phyloP scores from a whole-genome alignment of 306 rosid species.

The Crotalaria pallida region DNA sequence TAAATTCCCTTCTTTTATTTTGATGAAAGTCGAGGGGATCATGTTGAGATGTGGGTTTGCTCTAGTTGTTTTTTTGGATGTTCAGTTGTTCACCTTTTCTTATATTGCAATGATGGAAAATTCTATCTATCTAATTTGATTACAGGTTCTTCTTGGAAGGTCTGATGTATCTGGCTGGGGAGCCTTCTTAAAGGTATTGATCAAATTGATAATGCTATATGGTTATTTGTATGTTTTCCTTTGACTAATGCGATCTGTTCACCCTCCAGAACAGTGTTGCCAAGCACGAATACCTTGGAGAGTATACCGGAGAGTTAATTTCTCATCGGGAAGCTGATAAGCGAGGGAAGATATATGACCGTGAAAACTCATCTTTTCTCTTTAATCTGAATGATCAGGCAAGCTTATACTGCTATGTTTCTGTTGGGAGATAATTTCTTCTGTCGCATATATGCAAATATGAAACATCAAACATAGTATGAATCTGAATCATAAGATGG shows the following conservation, averaged over 20 bases:
- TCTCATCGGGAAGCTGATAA: slow-evolving; percentile 97
- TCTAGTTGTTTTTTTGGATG: neutral
- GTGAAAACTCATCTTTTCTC: slow-evolving; percentile 97
- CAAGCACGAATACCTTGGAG: slow-evolving; percentile 99
- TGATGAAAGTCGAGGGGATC: neutral
- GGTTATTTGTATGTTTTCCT: neutral
- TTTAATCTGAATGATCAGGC: slow-evolving; percentile 98
- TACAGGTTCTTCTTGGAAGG: slow-evolving; percentile 92
- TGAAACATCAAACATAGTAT: neutral
- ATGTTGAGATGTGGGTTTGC: slow-evolving; percentile 1
- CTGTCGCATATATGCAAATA: neutral
- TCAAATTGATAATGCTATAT: slow-evolving; percentile 2
- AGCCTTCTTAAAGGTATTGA: slow-evolving; percentile 83
- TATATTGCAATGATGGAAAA: neutral
- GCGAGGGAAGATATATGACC: slow-evolving; percentile 98
- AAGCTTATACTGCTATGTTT: slow-evolving; percentile 21
- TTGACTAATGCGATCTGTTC: slow-evolving; percentile 29
- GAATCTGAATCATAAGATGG: neutral
- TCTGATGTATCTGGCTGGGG: slow-evolving; percentile 99
- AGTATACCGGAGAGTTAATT: slow-evolving; percentile 96
- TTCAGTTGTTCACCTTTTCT: neutral
- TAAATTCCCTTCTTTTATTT: neutral
- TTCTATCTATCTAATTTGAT: slow-evolving; percentile 14
- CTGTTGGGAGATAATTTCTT: neutral
- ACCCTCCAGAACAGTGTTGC: slow-evolving; percentile 82